Evolutionary conservation across 768 basidiomycete genomes (phyloP), one percentile per base, ranked within the genome.

Genomic region (Rubroboletus satanas): DNA sequence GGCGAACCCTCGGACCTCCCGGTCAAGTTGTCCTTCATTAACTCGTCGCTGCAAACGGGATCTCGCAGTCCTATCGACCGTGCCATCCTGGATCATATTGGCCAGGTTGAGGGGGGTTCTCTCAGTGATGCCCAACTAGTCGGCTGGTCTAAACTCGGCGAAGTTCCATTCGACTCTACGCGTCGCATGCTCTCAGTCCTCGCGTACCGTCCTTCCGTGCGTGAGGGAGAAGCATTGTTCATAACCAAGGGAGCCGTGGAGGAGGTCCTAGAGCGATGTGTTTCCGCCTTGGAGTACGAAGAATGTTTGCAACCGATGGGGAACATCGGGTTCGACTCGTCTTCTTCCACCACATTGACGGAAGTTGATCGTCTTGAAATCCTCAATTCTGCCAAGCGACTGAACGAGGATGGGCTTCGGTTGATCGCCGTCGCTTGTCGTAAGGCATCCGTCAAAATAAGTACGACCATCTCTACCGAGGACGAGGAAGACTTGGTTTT

Each of bases 151-250:
- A 72, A 72, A 57, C 54, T 71, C 1, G 66, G 69, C 7, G 71
- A 72, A 59, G 67, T 72, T 56, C 71, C 71, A 23, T 72, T 72
- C 37, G 72, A 72, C 51, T 73, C 72, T 12, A 58, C 72, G 6
- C 69, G 72, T 45, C 71, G 72, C 37, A 64, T 72, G 56, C 71
- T 72, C 32, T 73, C 71, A 18, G 33, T 72, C 15, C 69, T 72
- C 2, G 66, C 75, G 1, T 71, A 71, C 68, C 50, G n/a, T 18
- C 36, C 45, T 21, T 58, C 54, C 41, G 32, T 23, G 8, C 35
- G 29, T 21, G 51, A 55, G 18, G 60, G 37, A 17, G 68, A 66
- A 28, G 64, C 64, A 5, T 29, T 72, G 26, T 44, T 70, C 2
- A 57, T 70, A 37, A 71, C 68, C 26, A 70, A 70, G 32, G 68